A percentile compares a stretch with the other conserved stretches of the same genome.
Evolutionary conservation across 371 early-diverging fungal genomes (phyloP).

Genomic region (Syncephalastrum sp.): DNA sequence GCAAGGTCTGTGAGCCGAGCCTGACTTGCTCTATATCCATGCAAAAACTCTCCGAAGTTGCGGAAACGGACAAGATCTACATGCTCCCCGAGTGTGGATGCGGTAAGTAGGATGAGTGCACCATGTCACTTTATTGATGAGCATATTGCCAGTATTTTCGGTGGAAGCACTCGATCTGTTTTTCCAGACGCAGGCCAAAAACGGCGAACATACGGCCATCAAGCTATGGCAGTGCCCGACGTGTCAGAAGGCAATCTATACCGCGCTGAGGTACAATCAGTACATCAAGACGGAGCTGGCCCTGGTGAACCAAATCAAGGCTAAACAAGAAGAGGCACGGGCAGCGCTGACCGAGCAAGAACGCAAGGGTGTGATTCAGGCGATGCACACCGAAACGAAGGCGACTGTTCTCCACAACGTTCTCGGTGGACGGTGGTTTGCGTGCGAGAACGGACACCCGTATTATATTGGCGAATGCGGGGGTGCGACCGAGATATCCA

Average conservation of each 20-base stretch:
- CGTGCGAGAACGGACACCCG: slow-evolving; percentile 48
- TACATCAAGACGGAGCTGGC: slow-evolving; percentile 44
- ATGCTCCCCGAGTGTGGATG: slow-evolving; percentile 51
- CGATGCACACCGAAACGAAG: slow-evolving; percentile 46
- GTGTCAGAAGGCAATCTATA: slow-evolving; percentile 40
- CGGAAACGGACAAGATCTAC: slow-evolving; percentile 29
- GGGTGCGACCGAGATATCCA: slow-evolving; percentile 46
- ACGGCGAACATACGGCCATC: slow-evolving; percentile 45
- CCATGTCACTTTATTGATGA: neutral
- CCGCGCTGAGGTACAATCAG: slow-evolving; percentile 38
- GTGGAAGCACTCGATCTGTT: slow-evolving; percentile 40
- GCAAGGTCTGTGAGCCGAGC: slow-evolving; percentile 27
- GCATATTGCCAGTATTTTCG: slow-evolving; percentile 29
- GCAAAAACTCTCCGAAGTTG: slow-evolving; percentile 34
- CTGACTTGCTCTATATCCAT: slow-evolving; percentile 38
- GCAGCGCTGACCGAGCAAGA: slow-evolving; percentile 30
- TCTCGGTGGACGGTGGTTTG: slow-evolving; percentile 56
- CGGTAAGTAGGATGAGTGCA: slow-evolving; percentile 23
- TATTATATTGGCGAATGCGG: slow-evolving; percentile 54
- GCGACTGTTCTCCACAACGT: slow-evolving; percentile 25
- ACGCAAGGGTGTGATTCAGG: slow-evolving; percentile 33
- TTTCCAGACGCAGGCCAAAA: slow-evolving; percentile 37
- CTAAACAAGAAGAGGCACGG: slow-evolving; percentile 24
- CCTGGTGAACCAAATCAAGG: slow-evolving; percentile 44
- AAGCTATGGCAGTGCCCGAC: slow-evolving; percentile 52